Evolutionary conservation across 169 alveolate genomes (phyloP).

Genomic region (Haemoproteus tartakovskyi): DNA sequence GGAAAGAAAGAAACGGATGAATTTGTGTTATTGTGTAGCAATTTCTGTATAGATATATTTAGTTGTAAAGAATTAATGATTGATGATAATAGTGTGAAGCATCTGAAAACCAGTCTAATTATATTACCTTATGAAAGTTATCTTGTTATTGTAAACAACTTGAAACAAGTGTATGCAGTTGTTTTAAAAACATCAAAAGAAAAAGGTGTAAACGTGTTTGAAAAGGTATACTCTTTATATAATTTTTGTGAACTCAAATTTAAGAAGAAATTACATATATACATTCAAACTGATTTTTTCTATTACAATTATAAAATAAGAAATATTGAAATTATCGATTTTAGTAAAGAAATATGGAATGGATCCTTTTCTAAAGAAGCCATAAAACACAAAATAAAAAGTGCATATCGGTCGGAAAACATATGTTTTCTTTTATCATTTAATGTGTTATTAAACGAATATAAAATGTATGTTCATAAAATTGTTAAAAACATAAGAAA

Average conservation of each 20-base stretch:
- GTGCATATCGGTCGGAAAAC: background rate
- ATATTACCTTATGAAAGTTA: background rate
- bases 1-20: too few relatives aligned
- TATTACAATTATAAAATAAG: background rate
- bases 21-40: too few relatives aligned
- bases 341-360: constrained; percentile 16
- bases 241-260: background rate
- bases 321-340: background rate
- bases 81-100: too few relatives aligned
- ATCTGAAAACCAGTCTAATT: background rate
- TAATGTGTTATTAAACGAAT: background rate
- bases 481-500: background rate
- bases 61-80: too few relatives aligned
- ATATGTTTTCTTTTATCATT: constrained; percentile 12
- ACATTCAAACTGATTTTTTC: background rate
- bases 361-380: background rate
- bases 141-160: background rate
- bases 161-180: constrained; percentile 9
- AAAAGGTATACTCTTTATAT: constrained; percentile 3
- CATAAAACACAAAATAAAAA: background rate
- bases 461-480: background rate
- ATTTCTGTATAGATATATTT: too few relatives aligned
- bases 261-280: background rate
- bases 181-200: background rate
- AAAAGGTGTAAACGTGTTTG: background rate